Evolutionary conservation across 371 early-diverging fungal species (phyloP), one percentile per base, ranked within the genome.

Genomic region (Rhizomucor pusillus): DNA sequence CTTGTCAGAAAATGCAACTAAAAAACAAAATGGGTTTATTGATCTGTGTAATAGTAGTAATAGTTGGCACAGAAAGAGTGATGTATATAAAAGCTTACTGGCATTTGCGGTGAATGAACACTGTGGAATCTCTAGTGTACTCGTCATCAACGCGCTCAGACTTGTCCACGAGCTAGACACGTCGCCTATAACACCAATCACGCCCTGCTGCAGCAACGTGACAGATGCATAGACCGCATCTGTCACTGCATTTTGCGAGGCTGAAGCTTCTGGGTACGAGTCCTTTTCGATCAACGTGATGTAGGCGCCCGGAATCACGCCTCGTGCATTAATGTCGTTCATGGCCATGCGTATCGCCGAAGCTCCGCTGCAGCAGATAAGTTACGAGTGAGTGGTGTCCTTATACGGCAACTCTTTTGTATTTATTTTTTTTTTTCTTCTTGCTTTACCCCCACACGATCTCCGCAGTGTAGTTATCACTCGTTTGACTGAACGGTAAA

Each of bases 141-240:
- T 75, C 5, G 79, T 80, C 73, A 80, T 78, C 40, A 82, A 54
- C 10, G 80, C 80, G 54, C 77, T 75, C 19, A 77, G 57, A 40
- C 73, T 71, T 5, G 82, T 82, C 70, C 80, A 70, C 13, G 73
- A 75, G 54, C 75, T 78, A 0, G 71, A 68, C 9, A 80, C 73
- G 56, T 84, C 80, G 16, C 77, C 81, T 63, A 85, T 81, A 14
- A 82, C 79, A 34, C 82, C 77, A 41, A 77, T 71, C 7, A 77
- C 75, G 25, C 77, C 74, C 56, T 73, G 68, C 48, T 83, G 84
- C 19, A 83, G 56, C 14, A 83, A 43, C 0, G 81, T 78, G 22
- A 83, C 80, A 0, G 80, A 73, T 11, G 84, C 76, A 65, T 81
- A 83, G 37, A 83, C 81, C 33, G 84, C 84, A 52, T 77, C 72